A percentile compares a stretch with the other conserved stretches of the same genome.
These are phyloP conservation scores for Citrus cavaleriei DNA, from an alignment of 345 rosid genomes.

Conservation along the genomic window DNA sequence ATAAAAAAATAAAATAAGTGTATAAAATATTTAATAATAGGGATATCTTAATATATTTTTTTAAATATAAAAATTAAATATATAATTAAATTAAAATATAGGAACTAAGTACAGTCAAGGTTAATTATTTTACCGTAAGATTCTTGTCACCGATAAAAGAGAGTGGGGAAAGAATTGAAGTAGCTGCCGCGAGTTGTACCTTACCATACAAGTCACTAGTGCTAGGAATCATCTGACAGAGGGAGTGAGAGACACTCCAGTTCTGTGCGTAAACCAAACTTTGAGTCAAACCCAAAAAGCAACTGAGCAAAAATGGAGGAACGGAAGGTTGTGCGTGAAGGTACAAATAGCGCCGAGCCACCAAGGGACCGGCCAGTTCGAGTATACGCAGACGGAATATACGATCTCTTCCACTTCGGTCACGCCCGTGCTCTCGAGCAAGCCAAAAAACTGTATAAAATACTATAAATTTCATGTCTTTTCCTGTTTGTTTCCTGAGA, in stretches of 20 bases:
- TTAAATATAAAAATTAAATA: too few relatives aligned
- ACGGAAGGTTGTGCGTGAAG: neutral
- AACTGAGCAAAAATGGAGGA: neutral
- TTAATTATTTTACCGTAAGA: too few relatives aligned
- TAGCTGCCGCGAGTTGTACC: neutral
- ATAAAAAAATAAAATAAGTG: too few relatives aligned
- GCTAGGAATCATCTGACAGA: neutral
- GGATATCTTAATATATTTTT: too few relatives aligned
- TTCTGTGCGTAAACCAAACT: too few relatives aligned
- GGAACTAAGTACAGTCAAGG: too few relatives aligned
- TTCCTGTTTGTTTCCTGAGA: neutral
- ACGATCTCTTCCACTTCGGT: slow-evolving; percentile 67
- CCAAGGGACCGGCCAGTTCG: slow-evolving; percentile 33
- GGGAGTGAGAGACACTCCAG: too few relatives aligned
- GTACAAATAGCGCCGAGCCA: neutral
- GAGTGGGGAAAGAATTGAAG: too few relatives aligned
- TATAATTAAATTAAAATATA: too few relatives aligned
- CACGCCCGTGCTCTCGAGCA: slow-evolving; percentile 73
- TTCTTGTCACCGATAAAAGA: too few relatives aligned
- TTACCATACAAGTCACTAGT: neutral
- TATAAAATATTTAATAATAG: too few relatives aligned
- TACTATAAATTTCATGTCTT: neutral
- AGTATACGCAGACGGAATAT: slow-evolving; percentile 67
- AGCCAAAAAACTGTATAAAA: slow-evolving; percentile 51
- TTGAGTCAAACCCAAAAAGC: too few relatives aligned